Conservation (phyloP, 352 stramenopile genomes). For the Phytophthora cryptogea region DNA sequence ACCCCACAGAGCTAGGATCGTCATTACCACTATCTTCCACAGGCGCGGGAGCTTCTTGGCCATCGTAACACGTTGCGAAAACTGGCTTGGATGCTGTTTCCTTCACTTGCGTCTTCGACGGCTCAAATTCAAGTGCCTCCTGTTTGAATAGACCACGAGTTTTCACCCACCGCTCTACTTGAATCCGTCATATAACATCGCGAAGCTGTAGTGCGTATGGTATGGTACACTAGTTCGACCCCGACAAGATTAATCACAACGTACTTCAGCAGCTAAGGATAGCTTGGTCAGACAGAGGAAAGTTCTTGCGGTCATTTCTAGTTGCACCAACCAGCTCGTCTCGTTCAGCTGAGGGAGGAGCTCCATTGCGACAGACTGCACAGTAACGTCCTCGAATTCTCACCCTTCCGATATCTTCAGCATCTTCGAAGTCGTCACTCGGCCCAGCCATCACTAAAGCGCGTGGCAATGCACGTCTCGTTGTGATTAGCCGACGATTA, state of each 20-base stretch:
- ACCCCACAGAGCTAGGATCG: conserved; percentile 11
- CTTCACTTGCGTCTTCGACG: background rate
- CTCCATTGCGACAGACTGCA: background rate
- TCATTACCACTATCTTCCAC: conserved; percentile 6
- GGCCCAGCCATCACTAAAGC: conserved; percentile 1
- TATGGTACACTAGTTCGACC: too few relatives aligned
- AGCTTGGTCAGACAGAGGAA: background rate
- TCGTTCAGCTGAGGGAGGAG: background rate
- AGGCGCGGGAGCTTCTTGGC: conserved; percentile 7
- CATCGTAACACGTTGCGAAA: conserved; percentile 1
- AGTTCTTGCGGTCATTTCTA: conserved; percentile 3
- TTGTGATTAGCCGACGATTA: background rate
- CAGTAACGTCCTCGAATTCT: conserved; percentile 2
- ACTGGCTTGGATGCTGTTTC: background rate
- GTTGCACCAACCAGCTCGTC: background rate
- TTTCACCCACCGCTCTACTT: too few relatives aligned
- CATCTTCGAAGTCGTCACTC: background rate
- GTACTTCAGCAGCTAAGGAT: background rate
- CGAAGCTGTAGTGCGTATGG: too few relatives aligned
- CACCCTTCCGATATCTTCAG: background rate
- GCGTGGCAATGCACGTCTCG: conserved; percentile 5
- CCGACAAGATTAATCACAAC: too few relatives aligned
- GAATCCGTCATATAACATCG: too few relatives aligned
- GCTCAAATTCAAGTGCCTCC: background rate
- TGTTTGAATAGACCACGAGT: background rate